These are phyloP conservation scores for Diaporthe ampelina DNA, from an alignment of 2,329 filamentous ascomycete genomes.

Conservation along the genomic window DNA sequence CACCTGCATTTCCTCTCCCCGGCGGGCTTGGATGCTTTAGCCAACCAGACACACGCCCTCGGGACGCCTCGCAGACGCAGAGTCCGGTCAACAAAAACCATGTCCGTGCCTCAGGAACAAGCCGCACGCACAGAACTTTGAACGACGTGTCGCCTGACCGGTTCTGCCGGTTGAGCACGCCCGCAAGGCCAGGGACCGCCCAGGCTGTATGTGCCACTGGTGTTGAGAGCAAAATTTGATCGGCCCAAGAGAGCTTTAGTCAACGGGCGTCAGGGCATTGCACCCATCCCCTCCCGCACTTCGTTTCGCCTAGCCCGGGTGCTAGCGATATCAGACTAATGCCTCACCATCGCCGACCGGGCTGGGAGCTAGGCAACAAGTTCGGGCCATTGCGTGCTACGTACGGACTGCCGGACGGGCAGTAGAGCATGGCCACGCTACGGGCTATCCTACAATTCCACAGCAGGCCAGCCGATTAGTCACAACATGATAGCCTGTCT, in stretches of 20 bases:
- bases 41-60: conserved; percentile 16
- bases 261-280: conserved; percentile 15
- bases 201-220: background rate
- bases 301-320: conserved; percentile 20
- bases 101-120: conserved; percentile 30
- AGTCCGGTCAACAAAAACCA: conserved; percentile 1
- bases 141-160: background rate
- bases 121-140: conserved; percentile 24
- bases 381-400: background rate
- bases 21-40: conserved; percentile 1
- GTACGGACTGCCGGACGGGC: background rate
- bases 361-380: conserved; percentile 20
- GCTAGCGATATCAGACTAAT: conserved; percentile 34
- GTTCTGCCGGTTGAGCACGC: background rate
- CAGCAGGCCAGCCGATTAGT: background rate
- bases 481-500: conserved; percentile 1
- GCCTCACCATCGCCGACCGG: conserved; percentile 38
- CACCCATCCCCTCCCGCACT: conserved; percentile 18
- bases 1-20: background rate
- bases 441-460: conserved; percentile 13
- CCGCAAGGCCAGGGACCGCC: background rate
- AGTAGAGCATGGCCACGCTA: background rate
- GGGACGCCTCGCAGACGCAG: conserved; percentile 23
- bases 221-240: conserved; percentile 27
- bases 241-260: conserved; percentile 23